phyloP scores from a whole-genome alignment of 192 early-diverging fungal species.

The Ambispora gerdemannii region DNA sequence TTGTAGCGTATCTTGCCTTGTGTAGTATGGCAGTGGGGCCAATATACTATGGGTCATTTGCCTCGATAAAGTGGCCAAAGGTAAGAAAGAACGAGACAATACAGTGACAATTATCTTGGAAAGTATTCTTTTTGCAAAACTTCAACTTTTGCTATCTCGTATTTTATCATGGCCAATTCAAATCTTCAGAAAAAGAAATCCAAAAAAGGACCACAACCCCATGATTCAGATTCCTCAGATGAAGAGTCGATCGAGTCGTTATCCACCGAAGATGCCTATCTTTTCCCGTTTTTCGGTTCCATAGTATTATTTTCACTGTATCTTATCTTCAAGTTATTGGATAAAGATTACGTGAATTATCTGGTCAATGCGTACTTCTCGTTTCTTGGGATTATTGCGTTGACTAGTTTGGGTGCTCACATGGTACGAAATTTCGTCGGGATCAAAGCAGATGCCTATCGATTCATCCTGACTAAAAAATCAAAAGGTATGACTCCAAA shows the following conservation, averaged over 20 bases:
- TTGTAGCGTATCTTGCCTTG: constrained; percentile 82
- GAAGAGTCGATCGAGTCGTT: constrained; percentile 71
- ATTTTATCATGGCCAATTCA: not conserved
- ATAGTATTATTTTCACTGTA: constrained; percentile 77
- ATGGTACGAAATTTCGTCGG: constrained; percentile 47
- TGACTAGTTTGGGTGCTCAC: constrained; percentile 58
- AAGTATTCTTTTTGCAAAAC: not conserved
- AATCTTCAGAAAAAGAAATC: constrained; percentile 41
- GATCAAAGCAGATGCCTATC: constrained; percentile 66
- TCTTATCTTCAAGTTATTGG: constrained; percentile 80
- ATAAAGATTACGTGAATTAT: constrained; percentile 79
- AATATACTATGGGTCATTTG: constrained; percentile 82
- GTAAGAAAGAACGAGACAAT: constrained; percentile 10
- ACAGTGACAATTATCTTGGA: not conserved
- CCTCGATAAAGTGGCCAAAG: constrained; percentile 63
- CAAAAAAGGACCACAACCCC: constrained; percentile 30
- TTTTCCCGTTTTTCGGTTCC: constrained; percentile 92
- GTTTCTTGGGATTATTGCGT: constrained; percentile 74
- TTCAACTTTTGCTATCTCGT: not conserved
- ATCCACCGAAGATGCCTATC: constrained; percentile 82
- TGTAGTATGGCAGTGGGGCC: constrained; percentile 82
- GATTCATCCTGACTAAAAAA: constrained; percentile 64
- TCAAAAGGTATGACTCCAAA: constrained; percentile 52
- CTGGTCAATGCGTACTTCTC: constrained; percentile 85
- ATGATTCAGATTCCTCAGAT: constrained; percentile 63